These are phyloP conservation scores for Salinomyces thailandicus DNA, from an alignment of 2,329 filamentous ascomycete species.

Conservation along the genomic window DNA sequence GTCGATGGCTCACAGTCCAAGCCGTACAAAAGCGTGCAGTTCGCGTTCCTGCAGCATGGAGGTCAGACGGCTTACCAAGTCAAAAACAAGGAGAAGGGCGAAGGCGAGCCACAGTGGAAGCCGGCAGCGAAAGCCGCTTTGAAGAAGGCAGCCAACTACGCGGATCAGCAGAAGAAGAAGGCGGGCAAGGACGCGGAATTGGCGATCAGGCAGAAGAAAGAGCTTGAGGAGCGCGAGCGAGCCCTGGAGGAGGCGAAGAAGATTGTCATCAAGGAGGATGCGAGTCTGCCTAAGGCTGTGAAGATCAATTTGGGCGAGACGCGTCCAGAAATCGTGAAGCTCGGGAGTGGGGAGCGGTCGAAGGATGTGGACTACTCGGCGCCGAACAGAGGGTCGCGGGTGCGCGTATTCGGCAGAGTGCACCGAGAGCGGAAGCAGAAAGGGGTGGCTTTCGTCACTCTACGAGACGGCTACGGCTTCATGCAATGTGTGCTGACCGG, in stretches of 20 bases:
- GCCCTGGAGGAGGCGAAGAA: conserved; percentile 76
- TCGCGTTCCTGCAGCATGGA: conserved; percentile 63
- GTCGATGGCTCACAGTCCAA: conserved; percentile 59
- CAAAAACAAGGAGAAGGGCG: conserved; percentile 54
- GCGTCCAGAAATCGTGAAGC: conserved; percentile 47
- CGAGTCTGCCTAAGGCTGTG: conserved; percentile 60
- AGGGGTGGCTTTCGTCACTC: conserved; percentile 74
- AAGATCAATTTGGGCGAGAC: conserved; percentile 68
- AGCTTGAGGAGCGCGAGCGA: conserved; percentile 58
- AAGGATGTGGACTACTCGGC: conserved; percentile 44
- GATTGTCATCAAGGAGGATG: conserved; percentile 59
- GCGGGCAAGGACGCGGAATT: conserved; percentile 64
- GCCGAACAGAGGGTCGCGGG: conserved; percentile 56
- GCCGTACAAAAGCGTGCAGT: conserved; percentile 72
- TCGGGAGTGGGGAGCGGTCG: conserved; percentile 39
- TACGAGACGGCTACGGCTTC: conserved; percentile 72
- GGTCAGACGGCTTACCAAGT: conserved; percentile 54
- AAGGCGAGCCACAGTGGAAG: conserved; percentile 66
- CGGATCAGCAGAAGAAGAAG: conserved; percentile 74
- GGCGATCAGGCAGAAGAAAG: conserved; percentile 61
- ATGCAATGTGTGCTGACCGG: conserved; percentile 78
- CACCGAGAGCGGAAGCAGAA: conserved; percentile 75
- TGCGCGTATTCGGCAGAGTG: conserved; percentile 72
- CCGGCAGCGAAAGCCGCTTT: conserved; percentile 70
- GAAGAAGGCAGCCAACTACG: conserved; percentile 71